Evolutionary conservation across 352 stramenopile genomes (phyloP), one percentile per base, ranked within the genome.

Genomic region (Globisporangium okanoganense): DNA sequence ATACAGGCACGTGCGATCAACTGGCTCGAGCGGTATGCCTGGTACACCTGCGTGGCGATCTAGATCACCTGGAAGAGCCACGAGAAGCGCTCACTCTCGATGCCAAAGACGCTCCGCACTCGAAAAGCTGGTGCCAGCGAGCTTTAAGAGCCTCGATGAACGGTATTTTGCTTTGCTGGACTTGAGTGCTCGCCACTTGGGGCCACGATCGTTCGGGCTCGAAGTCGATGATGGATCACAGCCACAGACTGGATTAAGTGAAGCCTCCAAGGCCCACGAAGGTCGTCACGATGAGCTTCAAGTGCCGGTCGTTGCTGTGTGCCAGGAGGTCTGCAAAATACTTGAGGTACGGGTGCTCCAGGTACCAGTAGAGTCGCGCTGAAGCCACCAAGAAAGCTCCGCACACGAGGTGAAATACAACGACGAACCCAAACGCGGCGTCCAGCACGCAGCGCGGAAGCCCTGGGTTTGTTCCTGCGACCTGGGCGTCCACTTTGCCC

Each of bases 291-390:
- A 73, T 52, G 43, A 58, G 47, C 29, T 18, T 58, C 38, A 72
- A 70, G 22, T 72, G 66, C 29, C 51, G 9, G 29, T 45, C 41
- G 14, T 63, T 49, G n/a, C 47, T 38, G 7, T 58, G 68, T 12
- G 61, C 59, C 12, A 75, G 43, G 1, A 72, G 43, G n/a, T 70
- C 63, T 35, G 53, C 57, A n/a, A 47, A 75, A 48, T 72, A 70
- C 24, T 50, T 18, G 51, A 72, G 60, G 44, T 49, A 64, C n/a
- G 64, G 68, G 10, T 65, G 22, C 9, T 61, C 48, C 12, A 75
- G 56, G 56, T 64, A 71, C 40, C 58, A 29, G 56, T 75, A 75
- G 18, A 75, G 43, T 7, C 54, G 33, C 22, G 57, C 45, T n/a
- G 61, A 27, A 1, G 47, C 18, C 13, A 59, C 40, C 14, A 75